Conservation (phyloP, 2,329 filamentous ascomycete genomes). For the Claviceps sp. region DNA sequence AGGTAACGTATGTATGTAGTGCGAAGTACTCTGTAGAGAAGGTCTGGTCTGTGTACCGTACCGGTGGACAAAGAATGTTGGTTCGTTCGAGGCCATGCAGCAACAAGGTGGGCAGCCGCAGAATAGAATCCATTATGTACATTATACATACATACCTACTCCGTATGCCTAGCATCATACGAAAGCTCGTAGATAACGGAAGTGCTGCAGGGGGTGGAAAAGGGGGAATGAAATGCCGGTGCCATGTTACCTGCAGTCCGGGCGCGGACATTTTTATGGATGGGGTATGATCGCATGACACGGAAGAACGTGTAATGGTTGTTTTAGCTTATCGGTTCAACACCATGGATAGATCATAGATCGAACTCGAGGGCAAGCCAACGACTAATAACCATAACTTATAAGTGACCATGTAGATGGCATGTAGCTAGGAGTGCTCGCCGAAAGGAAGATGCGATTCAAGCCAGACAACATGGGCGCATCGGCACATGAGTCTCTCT, state of each 20-base stretch:
- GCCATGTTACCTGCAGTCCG: neutral
- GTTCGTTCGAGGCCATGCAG: neutral
- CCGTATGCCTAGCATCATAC: neutral
- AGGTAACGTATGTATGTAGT: neutral
- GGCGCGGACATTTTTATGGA: neutral
- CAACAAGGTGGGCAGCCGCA: neutral
- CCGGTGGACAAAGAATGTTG: neutral
- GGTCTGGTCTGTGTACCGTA: slow-evolving; percentile 1
- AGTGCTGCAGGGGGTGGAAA: neutral
- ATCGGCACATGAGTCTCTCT: slow-evolving; percentile 1
- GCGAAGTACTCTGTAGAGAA: too few relatives aligned
- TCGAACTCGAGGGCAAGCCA: neutral
- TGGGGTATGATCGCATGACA: neutral
- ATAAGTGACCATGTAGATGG: neutral
- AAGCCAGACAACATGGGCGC: slow-evolving; percentile 1
- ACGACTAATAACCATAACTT: too few relatives aligned
- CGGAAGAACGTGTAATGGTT: neutral
- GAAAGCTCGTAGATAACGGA: neutral
- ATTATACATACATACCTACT: too few relatives aligned
- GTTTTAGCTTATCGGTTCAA: neutral
- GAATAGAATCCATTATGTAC: too few relatives aligned
- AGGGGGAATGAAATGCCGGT: neutral
- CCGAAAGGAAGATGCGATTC: slow-evolving; percentile 1
- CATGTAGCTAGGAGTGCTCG: neutral
- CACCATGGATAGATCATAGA: neutral